These are phyloP conservation scores for Blastobotrys parvus DNA, from an alignment of 805 yeast species.

Conservation along the genomic window DNA sequence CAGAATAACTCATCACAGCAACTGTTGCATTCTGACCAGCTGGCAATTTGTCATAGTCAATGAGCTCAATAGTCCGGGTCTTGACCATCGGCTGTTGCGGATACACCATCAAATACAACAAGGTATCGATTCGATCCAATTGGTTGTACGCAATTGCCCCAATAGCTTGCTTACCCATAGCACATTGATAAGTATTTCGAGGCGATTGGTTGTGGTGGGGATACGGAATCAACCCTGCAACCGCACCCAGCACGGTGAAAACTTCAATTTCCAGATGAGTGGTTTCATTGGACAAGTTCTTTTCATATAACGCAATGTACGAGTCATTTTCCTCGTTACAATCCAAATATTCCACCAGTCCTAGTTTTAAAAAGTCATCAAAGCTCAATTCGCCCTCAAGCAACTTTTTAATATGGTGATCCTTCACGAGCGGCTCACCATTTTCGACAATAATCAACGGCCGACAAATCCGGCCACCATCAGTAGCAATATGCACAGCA, in stretches of 20 bases:
- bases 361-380: slow-evolving; percentile 79
- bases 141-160: slow-evolving; percentile 98
- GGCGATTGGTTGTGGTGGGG: slow-evolving; percentile 93
- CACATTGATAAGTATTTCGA: slow-evolving; percentile 87
- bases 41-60: slow-evolving; percentile 91
- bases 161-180: slow-evolving; percentile 99
- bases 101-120: slow-evolving; percentile 91
- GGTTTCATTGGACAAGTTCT: slow-evolving; percentile 44
- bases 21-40: slow-evolving; percentile 99
- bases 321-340: slow-evolving; percentile 97
- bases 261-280: slow-evolving; percentile 96
- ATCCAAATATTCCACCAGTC: slow-evolving; percentile 90
- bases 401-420: slow-evolving; percentile 57
- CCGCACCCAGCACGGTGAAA: slow-evolving; percentile 85
- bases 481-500: slow-evolving; percentile 97
- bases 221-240: slow-evolving; percentile 85
- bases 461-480: slow-evolving; percentile 97
- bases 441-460: slow-evolving; percentile 83
- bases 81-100: slow-evolving; percentile 99
- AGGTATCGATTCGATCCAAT: slow-evolving; percentile 88
- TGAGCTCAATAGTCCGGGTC: slow-evolving; percentile 91
- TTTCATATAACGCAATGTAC: slow-evolving; percentile 81
- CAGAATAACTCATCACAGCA: slow-evolving; percentile 98
- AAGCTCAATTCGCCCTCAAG: slow-evolving; percentile 69
- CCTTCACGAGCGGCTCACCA: slow-evolving; percentile 61